These are phyloP conservation scores for Takashimella tepidaria DNA, from an alignment of 1,284 basidiomycete species.

Conservation along the genomic window DNA sequence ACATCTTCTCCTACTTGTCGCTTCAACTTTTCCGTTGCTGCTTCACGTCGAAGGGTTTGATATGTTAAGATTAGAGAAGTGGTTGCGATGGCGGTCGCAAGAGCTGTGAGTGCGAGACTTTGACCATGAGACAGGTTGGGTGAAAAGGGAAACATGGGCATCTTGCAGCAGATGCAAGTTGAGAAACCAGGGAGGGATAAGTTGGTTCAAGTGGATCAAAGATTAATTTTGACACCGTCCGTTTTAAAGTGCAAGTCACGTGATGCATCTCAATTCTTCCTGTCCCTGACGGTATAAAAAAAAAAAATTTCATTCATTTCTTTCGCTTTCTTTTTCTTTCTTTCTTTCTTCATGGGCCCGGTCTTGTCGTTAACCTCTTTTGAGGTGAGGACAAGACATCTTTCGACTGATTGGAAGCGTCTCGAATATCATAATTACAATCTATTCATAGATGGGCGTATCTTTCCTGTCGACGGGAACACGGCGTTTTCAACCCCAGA, in stretches of 20 bases:
- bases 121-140: slow-evolving; percentile 19
- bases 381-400: slow-evolving; percentile 1
- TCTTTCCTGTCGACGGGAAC: slow-evolving; percentile 23
- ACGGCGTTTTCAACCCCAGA: slow-evolving; percentile 21
- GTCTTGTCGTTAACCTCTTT: slow-evolving; percentile 6
- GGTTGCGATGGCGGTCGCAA: slow-evolving; percentile 39
- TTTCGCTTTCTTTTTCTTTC: not conserved
- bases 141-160: not conserved
- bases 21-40: slow-evolving; percentile 42
- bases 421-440: slow-evolving; percentile 2
- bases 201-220: no score
- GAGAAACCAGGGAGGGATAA: no score
- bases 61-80: slow-evolving; percentile 42
- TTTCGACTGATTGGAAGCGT: slow-evolving; percentile 20
- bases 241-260: no score
- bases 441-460: slow-evolving; percentile 12
- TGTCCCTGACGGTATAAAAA: not conserved
- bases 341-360: slow-evolving; percentile 18
- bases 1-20: slow-evolving; percentile 45
- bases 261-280: no score
- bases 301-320: slow-evolving; percentile 2
- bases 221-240: no score
- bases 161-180: no score
- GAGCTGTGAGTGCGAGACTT: slow-evolving; percentile 39
- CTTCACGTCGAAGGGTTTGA: slow-evolving; percentile 43